Percentiles rank a stretch among this genome's conserved stretches.
phyloP scores from a whole-genome alignment of 352 stramenopile genomes.

The Globisporangium megalacanthum region DNA sequence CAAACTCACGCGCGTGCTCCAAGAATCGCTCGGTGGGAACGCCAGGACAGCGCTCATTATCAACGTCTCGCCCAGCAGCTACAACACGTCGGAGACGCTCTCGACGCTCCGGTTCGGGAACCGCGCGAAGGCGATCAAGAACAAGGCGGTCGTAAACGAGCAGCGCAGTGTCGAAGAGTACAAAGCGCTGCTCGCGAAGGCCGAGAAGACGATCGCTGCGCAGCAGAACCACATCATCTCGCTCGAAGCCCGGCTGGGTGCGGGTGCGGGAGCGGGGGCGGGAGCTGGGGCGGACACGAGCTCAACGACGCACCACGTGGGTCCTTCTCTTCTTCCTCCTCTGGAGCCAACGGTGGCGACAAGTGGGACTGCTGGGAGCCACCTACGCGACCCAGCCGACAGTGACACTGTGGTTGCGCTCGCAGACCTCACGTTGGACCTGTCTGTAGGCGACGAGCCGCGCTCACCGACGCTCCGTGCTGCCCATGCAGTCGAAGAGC shows the following conservation, averaged over 20 bases:
- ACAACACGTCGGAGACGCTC: slow-evolving; percentile 89
- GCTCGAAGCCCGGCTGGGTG: slow-evolving; percentile 49
- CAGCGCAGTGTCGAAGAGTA: slow-evolving; percentile 89
- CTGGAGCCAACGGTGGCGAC: slow-evolving; percentile 2
- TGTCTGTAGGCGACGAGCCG: slow-evolving; percentile 12
- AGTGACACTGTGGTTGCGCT: slow-evolving; percentile 4
- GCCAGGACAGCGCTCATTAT: slow-evolving; percentile 93
- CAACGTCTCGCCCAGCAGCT: slow-evolving; percentile 87
- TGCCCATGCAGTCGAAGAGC: slow-evolving; percentile 52
- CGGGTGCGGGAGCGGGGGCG: slow-evolving; percentile 14
- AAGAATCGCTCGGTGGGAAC: slow-evolving; percentile 93
- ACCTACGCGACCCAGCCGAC: background rate
- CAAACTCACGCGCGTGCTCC: slow-evolving; percentile 90
- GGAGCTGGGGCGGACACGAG: background rate
- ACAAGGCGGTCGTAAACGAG: slow-evolving; percentile 93
- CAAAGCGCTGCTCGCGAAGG: slow-evolving; percentile 75
- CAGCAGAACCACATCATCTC: slow-evolving; percentile 83
- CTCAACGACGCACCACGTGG: background rate
- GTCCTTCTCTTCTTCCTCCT: background rate
- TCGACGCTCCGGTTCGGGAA: slow-evolving; percentile 90
- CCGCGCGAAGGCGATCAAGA: slow-evolving; percentile 93
- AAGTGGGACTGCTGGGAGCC: background rate
- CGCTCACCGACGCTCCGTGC: slow-evolving; percentile 49
- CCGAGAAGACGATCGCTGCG: slow-evolving; percentile 74
- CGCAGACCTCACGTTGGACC: slow-evolving; percentile 22